phyloP scores from a whole-genome alignment of 805 yeast species.

The Saccharomycopsis sp. region DNA sequence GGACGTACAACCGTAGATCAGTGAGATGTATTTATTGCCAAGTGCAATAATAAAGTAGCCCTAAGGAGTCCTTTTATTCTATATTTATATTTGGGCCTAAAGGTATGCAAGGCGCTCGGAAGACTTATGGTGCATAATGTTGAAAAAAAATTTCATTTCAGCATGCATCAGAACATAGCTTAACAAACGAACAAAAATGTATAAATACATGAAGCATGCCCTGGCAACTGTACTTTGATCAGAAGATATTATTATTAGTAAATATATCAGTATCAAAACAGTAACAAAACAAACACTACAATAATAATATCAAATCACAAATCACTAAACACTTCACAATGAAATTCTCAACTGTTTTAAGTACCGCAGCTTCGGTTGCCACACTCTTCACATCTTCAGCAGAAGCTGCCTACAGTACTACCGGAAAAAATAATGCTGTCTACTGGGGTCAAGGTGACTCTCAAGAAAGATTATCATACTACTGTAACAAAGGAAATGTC shows the following conservation, averaged over 20 bases:
- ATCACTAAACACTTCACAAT: not conserved
- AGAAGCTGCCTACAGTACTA: conserved; percentile 1
- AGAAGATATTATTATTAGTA: not conserved
- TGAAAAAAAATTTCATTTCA: not conserved
- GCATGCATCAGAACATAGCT: not conserved
- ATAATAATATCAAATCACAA: not conserved
- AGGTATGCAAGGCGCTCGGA: not conserved
- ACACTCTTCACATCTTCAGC: not conserved
- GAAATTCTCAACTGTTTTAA: conserved; percentile 5
- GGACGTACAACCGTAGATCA: not conserved
- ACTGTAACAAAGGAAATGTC: conserved; percentile 49
- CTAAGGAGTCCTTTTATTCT: not conserved
- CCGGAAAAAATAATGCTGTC: conserved; percentile 2
- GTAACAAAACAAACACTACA: not conserved
- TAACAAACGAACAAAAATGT: not conserved
- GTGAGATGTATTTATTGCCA: not conserved
- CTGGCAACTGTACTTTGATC: too few relatives aligned
- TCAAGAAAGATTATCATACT: conserved; percentile 38
- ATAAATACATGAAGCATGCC: too few relatives aligned
- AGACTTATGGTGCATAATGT: not conserved
- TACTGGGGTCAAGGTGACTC: conserved; percentile 46
- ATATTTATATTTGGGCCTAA: not conserved
- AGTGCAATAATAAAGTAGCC: not conserved
- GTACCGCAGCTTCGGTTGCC: not conserved
- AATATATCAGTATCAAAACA: too few relatives aligned